Evolutionary conservation across 176 grass and related monocot genomes (phyloP), one percentile per base, ranked within the genome.

Genomic region (Eleusine coracana): DNA sequence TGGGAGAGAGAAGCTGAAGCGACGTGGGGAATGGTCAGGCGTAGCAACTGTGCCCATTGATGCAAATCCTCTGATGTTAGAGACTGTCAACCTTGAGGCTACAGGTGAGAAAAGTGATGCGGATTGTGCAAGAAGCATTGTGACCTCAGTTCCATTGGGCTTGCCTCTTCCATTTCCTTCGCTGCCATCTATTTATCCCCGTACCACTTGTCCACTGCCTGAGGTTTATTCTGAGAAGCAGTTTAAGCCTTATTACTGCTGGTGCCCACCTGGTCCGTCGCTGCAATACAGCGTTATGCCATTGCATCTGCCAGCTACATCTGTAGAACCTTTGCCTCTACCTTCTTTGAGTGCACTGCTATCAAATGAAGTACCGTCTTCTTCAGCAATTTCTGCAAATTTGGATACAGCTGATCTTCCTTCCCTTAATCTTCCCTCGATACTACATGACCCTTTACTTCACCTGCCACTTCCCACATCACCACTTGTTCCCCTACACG

Each of bases 221-320:
- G 76, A 79, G 67, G 81, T 51, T 66, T 74, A 49, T 73, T 66
- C 71, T 28, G 86, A 84, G 61, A 89, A 87, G 68, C 68, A 77
- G 5, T 94, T 96, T 66, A 93, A 92, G 81, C 93, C 96, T 68
- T 94, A 93, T 75, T 98, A 98, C 44, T 98, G 96, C 85, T 96
- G 90, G 96, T 98, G 96, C 61, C 96, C 91, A n/a, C 91, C 93
- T 27, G 81, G 87, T 61, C 92, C 88, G 65, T 92, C 87, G 44
- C 71, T 97, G 46, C 87, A 92, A 67, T 93, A 91, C 51, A 73
- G 60, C 37, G 77, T 93, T 28, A 78, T 62, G 17, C 83, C 92
- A 14, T 64, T 85, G 27, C 79, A 86, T 56, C 77, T 85, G 62
- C 83, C 77, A 29, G 68, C 74, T 68, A 66, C 73, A 78, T 75